Conservation (phyloP, 2,329 filamentous ascomycete species). For the Colletotrichum lindemuthianum region DNA sequence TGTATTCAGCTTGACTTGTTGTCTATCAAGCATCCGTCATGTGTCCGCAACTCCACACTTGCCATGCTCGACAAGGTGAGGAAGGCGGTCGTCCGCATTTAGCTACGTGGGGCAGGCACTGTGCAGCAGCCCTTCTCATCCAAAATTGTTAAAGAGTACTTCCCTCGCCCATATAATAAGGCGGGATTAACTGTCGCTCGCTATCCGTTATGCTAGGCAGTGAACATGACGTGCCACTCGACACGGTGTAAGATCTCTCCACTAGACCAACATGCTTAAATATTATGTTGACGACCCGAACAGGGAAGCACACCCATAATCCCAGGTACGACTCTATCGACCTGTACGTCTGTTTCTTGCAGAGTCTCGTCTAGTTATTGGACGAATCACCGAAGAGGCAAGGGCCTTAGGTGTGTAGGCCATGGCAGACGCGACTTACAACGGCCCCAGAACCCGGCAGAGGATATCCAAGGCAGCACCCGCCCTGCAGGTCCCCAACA, state of each 20-base stretch:
- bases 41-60: too few relatives aligned
- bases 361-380: too few relatives aligned
- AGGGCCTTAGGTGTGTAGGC: slow-evolving; percentile 2
- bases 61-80: too few relatives aligned
- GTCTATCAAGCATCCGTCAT: too few relatives aligned
- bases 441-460: slow-evolving; percentile 45
- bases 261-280: slow-evolving; percentile 14
- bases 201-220: slow-evolving; percentile 28
- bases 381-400: too few relatives aligned
- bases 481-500: slow-evolving; percentile 55
- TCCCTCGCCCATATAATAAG: fast-evolving
- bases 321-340: too few relatives aligned
- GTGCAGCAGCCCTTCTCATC: neutral
- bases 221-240: neutral
- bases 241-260: slow-evolving; percentile 8
- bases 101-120: neutral
- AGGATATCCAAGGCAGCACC: slow-evolving; percentile 52
- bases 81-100: too few relatives aligned
- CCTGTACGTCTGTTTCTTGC: too few relatives aligned
- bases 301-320: too few relatives aligned
- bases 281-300: neutral
- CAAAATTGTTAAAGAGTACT: slow-evolving; percentile 3
- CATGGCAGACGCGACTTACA: slow-evolving; percentile 15
- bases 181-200: neutral
- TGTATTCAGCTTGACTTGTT: too few relatives aligned